Conservation (phyloP, 352 stramenopile species). For the Globisporangium apiculatum region DNA sequence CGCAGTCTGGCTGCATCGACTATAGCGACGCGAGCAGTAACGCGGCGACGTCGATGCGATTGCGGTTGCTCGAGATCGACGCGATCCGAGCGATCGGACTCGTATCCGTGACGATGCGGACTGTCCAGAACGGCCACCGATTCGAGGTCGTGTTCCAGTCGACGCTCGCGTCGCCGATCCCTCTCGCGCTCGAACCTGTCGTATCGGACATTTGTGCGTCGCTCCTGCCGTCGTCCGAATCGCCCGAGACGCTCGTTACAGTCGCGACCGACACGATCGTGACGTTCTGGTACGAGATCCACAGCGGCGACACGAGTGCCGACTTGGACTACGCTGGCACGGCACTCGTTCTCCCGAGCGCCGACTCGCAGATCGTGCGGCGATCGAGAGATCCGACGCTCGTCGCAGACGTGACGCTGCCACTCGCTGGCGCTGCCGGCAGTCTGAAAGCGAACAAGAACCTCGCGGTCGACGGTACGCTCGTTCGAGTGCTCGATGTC, state of each 20-base stretch:
- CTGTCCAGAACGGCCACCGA: conserved; percentile 48
- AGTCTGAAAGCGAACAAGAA: conserved; percentile 22
- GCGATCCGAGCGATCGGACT: conserved; percentile 42
- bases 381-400: conserved; percentile 26
- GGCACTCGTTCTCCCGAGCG: conserved; percentile 19
- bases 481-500: conserved; percentile 37
- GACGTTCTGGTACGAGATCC: conserved; percentile 57
- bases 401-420: conserved; percentile 24
- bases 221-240: conserved; percentile 29
- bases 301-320: conserved; percentile 18
- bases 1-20: conserved; percentile 40
- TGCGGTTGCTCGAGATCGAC: conserved; percentile 32
- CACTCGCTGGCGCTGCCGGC: conserved; percentile 16
- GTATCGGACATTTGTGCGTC: conserved; percentile 51
- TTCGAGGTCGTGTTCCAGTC: conserved; percentile 57
- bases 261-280: conserved; percentile 31
- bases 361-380: conserved; percentile 20
- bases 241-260: conserved; percentile 28
- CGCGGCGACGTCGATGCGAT: conserved; percentile 33
- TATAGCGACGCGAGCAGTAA: conserved; percentile 37
- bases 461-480: conserved; percentile 38
- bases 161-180: conserved; percentile 32
- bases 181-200: conserved; percentile 24
- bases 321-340: conserved; percentile 23
- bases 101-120: conserved; percentile 28